Evolutionary conservation across 2,329 filamentous ascomycete species (phyloP), one percentile per base, ranked within the genome.

Genomic region (Raffaelea arxii): DNA sequence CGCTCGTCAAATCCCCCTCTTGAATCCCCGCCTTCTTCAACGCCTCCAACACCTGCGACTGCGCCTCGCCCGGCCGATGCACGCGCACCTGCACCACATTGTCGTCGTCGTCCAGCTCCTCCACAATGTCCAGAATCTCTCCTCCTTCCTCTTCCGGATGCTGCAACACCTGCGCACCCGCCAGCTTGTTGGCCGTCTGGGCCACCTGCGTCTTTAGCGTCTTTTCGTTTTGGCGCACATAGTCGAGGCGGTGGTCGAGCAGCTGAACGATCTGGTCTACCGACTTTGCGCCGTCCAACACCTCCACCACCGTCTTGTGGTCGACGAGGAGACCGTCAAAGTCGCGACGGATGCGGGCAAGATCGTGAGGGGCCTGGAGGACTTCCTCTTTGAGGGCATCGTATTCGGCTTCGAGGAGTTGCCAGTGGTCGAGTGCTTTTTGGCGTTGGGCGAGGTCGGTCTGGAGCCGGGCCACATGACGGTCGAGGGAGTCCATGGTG

Each of bases 401-500:
- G 63, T 97, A 97, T 62, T 97, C 91, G 41, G 85, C 80, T 61
- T 94, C 90, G 78, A 86, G 94, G 46, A 82, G 82, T 53, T 86
- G 84, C 91, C 91, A 98, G 67, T 94, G 84, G 51, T 81, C 80
- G 45, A 97, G 73, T 6, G 85, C 82, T 57, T 84, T 79, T 46
- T 78, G 78, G 19, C 97, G 75, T 60, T 87, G 80, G 43, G 73
- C 67, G 41, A 94, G 75, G 53, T 83, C 88, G 32, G 80, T 75
- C 62, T 95, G 86, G 7, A 97, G 80, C 50, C 81, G 74, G 54
- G 76, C 69, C 16, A 86, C 78, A 58, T 91, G 86, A 51, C 76
- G 77, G 62, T 94, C 88, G 37, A 94, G 74, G 57, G 82, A n/a
- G n/a, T n/a, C n/a, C n/a, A n/a, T n/a, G n/a, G n/a, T n/a, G n/a